Base-by-base conservation (phyloP, 2,329 filamentous ascomycete species). In the Diaporthe vexans region DNA sequence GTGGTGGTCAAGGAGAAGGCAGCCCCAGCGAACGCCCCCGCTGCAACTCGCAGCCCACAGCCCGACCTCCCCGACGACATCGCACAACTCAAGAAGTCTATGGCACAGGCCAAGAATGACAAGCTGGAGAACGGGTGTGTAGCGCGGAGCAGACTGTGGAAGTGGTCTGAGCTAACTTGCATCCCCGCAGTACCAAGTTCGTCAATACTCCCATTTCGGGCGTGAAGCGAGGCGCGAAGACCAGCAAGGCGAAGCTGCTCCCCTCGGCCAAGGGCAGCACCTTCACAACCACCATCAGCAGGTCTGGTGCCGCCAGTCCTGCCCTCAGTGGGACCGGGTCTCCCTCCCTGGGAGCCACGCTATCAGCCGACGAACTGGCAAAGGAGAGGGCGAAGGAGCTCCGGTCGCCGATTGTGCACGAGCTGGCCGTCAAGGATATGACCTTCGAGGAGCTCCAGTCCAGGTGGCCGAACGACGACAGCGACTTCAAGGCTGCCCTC, bases 381-480 rank as follows among this genome's bases (percentile, higher is more conserved):
- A 90, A 90, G 80, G 88, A 88, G 69, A 86, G 86, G 75, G 74
- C 76, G 4, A 81, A 85, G 87, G 78, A 84, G 81, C 73, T 84
- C 19, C 80, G 82, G 5, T 83, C 83, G 33, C 84, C 88, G 33
- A 83, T 93, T 26, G 89, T 93, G 37, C 91, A 93, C 79, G 88
- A 91, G 77, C 82, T 93, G 26, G 91, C 91, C 43, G 86, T 88
- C 9, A 83, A 85, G 74, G 88, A 91, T 19, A 85, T 86, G 76
- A 81, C 86, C 0, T 86, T 86, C 26, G 84, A 88, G 10, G 85
- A 88, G 69, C 80, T 93, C 3, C 81, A 83, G 71, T 81, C 82
- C 61, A 88, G 87, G 68, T 91, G 88, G 85, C 81, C 85, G 1
- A 87, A 88, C 65, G 83, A 85, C 11, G 85, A 87, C 46, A 82